A percentile compares a stretch with the other conserved stretches of the same genome.
Evolutionary conservation across 2,329 filamentous ascomycete species (phyloP).

Genomic region (Piedraia hortae): DNA sequence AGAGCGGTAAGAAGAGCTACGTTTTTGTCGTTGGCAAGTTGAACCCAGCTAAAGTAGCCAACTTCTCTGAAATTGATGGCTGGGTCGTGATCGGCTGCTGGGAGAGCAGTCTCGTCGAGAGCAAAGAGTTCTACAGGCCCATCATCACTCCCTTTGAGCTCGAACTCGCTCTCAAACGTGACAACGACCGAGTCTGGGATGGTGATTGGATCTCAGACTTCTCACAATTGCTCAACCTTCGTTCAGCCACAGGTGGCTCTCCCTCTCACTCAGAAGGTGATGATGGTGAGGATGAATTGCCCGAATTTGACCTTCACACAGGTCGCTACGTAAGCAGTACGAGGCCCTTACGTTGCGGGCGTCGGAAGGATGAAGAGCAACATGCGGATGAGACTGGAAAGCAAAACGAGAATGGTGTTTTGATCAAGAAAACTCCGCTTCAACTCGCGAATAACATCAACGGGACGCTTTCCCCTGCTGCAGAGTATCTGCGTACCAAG

Average conservation of each 20-base stretch:
- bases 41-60: slow-evolving; percentile 84
- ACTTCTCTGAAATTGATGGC: slow-evolving; percentile 81
- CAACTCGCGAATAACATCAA: slow-evolving; percentile 51
- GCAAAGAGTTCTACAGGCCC: slow-evolving; percentile 64
- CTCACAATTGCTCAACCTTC: slow-evolving; percentile 37
- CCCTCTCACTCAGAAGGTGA: slow-evolving; percentile 10
- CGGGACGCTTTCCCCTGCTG: slow-evolving; percentile 68
- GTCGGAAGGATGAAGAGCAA: slow-evolving; percentile 1
- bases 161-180: slow-evolving; percentile 44
- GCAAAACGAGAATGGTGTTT: slow-evolving; percentile 14
- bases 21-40: slow-evolving; percentile 91
- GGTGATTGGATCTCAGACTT: slow-evolving; percentile 77
- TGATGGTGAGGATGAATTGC: slow-evolving; percentile 27
- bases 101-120: slow-evolving; percentile 83
- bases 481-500: slow-evolving; percentile 57
- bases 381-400: neutral
- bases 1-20: slow-evolving; percentile 79
- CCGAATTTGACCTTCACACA: slow-evolving; percentile 77
- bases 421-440: slow-evolving; percentile 37
- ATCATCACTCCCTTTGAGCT: slow-evolving; percentile 92
- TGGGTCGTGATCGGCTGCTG: slow-evolving; percentile 97
- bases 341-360: slow-evolving; percentile 42
- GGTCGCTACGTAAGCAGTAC: slow-evolving; percentile 57
- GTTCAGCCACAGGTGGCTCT: no score
- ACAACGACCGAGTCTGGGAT: slow-evolving; percentile 57